These are phyloP conservation scores for Magnusiomyces tetraspermus DNA, from an alignment of 1,139 yeast species.

Conservation along the genomic window DNA sequence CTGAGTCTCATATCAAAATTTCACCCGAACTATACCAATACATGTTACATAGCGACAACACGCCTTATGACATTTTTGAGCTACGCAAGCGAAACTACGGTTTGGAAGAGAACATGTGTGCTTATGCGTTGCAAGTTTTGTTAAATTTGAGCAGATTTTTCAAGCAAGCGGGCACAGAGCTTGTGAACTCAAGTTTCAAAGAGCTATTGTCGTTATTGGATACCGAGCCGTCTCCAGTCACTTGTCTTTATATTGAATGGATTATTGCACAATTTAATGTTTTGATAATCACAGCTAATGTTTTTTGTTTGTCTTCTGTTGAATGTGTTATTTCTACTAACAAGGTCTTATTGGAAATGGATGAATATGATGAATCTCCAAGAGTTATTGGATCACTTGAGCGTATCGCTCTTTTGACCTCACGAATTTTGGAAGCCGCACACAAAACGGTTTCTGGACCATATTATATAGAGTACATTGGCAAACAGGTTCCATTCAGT, in stretches of 20 bases:
- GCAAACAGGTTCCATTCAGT: conserved; percentile 49
- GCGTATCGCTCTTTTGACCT: conserved; percentile 48
- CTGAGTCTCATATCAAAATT: conserved; percentile 33
- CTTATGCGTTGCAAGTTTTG: conserved; percentile 48
- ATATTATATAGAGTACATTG: conserved; percentile 22
- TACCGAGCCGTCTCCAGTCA: conserved; percentile 67
- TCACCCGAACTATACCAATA: conserved; percentile 37
- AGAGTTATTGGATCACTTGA: conserved; percentile 23
- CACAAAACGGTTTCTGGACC: conserved; percentile 15
- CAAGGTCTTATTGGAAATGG: conserved; percentile 25
- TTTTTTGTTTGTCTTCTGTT: not conserved
- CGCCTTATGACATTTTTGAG: conserved; percentile 38
- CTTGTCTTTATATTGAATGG: conserved; percentile 75
- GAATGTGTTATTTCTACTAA: not conserved
- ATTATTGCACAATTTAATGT: conserved; percentile 37
- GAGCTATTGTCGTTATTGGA: conserved; percentile 33
- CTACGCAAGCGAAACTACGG: conserved; percentile 55
- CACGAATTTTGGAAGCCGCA: conserved; percentile 35
- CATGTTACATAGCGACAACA: conserved; percentile 27
- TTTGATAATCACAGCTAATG: not conserved
- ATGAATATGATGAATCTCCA: conserved; percentile 26
- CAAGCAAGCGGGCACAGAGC: conserved; percentile 22
- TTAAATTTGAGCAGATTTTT: conserved; percentile 28
- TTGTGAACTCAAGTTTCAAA: conserved; percentile 22
- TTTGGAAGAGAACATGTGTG: conserved; percentile 56